Percentiles rank a stretch among this genome's conserved stretches.
Evolutionary conservation across 108 stramenopile species (phyloP).

Genomic region (Bacterosira constricta): DNA sequence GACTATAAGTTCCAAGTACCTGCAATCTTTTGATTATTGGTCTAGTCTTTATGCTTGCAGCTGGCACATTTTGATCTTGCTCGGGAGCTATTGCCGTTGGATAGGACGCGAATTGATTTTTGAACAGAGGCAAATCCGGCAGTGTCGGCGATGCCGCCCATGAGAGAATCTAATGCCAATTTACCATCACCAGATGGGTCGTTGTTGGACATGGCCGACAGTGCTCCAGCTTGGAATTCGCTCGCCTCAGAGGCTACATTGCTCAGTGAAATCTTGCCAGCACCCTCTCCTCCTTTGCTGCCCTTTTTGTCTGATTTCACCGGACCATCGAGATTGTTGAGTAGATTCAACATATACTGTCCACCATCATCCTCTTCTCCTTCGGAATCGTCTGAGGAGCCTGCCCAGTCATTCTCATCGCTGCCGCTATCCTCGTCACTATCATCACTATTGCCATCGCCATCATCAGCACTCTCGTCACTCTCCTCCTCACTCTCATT

Average conservation of each 20-base stretch:
- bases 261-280: conserved; percentile 44
- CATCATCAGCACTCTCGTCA: conserved; percentile 52
- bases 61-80: no score
- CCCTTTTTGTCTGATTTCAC: background rate
- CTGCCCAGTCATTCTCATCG: conserved; percentile 39
- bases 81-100: no score
- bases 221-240: conserved; percentile 29
- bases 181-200: conserved; percentile 13
- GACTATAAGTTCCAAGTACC: no score
- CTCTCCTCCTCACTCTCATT: conserved; percentile 42
- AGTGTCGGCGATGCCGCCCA: conserved; percentile 84
- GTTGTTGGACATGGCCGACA: conserved; percentile 33
- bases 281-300: conserved; percentile 17
- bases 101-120: conserved; percentile 64
- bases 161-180: conserved; percentile 86
- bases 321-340: no score
- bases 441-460: conserved; percentile 49
- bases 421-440: conserved; percentile 61
- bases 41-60: no score
- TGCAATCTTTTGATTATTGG: no score
- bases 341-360: conserved; percentile 75
- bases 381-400: conserved; percentile 81
- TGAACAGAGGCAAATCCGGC: conserved; percentile 82
- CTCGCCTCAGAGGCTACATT: conserved; percentile 42
- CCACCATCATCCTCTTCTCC: conserved; percentile 85